Evolutionary conservation across 805 yeast genomes (phyloP).

Genomic region (Candida tallmaniae): DNA sequence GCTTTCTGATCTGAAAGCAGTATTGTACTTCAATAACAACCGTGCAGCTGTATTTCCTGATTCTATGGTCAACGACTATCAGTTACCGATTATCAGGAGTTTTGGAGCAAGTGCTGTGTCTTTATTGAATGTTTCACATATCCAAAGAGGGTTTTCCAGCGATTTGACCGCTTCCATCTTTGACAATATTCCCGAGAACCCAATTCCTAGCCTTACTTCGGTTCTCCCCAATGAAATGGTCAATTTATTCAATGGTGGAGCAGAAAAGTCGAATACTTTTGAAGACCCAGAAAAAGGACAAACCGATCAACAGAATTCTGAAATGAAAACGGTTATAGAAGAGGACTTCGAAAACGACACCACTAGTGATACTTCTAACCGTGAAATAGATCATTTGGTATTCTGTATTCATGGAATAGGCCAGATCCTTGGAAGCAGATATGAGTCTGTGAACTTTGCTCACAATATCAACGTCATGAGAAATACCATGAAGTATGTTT

Average conservation of each 20-base stretch:
- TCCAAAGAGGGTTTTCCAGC: slow-evolving; percentile 47
- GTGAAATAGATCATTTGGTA: slow-evolving; percentile 58
- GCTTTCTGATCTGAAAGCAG: slow-evolving; percentile 30
- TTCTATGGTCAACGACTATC: slow-evolving; percentile 35
- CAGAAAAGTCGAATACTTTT: slow-evolving; percentile 16
- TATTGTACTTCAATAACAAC: slow-evolving; percentile 36
- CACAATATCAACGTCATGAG: slow-evolving; percentile 74
- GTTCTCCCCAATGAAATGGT: slow-evolving; percentile 26
- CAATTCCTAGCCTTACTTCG: slow-evolving; percentile 31
- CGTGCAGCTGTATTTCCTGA: slow-evolving; percentile 47
- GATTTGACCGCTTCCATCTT: slow-evolving; percentile 27
- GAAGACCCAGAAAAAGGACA: slow-evolving; percentile 9
- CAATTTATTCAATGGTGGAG: slow-evolving; percentile 18
- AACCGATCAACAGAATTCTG: slow-evolving; percentile 18
- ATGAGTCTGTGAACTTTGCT: slow-evolving; percentile 80
- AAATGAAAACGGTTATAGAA: slow-evolving; percentile 43
- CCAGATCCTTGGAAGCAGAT: slow-evolving; percentile 72
- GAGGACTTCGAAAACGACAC: slow-evolving; percentile 43
- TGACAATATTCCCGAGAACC: slow-evolving; percentile 26
- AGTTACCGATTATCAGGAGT: slow-evolving; percentile 31
- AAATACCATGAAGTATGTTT: slow-evolving; percentile 50
- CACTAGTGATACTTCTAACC: slow-evolving; percentile 15
- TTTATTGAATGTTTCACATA: slow-evolving; percentile 44
- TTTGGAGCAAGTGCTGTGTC: slow-evolving; percentile 31
- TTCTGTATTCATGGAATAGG: slow-evolving; percentile 96